A percentile compares a stretch with the other conserved stretches of the same genome.
Evolutionary conservation across 106 monocot genomes (phyloP).

Genomic region (Apostasia shenzhenica): DNA sequence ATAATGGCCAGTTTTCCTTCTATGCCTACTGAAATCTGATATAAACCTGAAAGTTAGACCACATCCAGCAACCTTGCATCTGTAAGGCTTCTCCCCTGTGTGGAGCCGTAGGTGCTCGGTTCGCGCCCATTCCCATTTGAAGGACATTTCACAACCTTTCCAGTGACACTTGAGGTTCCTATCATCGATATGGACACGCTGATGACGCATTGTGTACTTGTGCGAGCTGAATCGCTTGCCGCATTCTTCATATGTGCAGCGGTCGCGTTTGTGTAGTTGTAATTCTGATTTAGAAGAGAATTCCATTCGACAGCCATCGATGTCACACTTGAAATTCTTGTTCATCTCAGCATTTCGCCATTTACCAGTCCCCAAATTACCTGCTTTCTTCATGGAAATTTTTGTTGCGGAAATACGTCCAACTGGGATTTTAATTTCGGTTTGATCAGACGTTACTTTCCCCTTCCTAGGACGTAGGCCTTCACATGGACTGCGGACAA

Average conservation of each 20-base stretch:
- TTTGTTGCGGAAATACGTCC: neutral
- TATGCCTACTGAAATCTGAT: conserved; percentile 57
- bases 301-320: conserved; percentile 34
- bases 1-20: conserved; percentile 56
- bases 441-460: neutral
- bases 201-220: conserved; percentile 28
- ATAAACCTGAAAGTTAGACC: conserved; percentile 58
- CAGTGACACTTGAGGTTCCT: conserved; percentile 53
- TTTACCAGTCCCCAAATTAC: neutral
- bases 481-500: conserved; percentile 84
- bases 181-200: conserved; percentile 41
- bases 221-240: conserved; percentile 44
- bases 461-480: conserved; percentile 61
- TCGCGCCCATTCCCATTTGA: conserved; percentile 75
- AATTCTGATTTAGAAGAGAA: conserved; percentile 33
- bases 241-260: conserved; percentile 39
- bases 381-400: neutral
- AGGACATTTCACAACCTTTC: conserved; percentile 47
- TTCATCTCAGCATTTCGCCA: neutral
- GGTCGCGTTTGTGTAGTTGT: conserved; percentile 28
- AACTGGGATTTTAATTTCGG: neutral
- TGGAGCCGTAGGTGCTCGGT: conserved; percentile 66
- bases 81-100: conserved; percentile 54
- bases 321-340: conserved; percentile 16
- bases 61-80: conserved; percentile 48